A percentile compares a stretch with the other conserved stretches of the same genome.
Evolutionary conservation across 306 rosid genomes (phyloP).

Genomic region (Geum urbanum): DNA sequence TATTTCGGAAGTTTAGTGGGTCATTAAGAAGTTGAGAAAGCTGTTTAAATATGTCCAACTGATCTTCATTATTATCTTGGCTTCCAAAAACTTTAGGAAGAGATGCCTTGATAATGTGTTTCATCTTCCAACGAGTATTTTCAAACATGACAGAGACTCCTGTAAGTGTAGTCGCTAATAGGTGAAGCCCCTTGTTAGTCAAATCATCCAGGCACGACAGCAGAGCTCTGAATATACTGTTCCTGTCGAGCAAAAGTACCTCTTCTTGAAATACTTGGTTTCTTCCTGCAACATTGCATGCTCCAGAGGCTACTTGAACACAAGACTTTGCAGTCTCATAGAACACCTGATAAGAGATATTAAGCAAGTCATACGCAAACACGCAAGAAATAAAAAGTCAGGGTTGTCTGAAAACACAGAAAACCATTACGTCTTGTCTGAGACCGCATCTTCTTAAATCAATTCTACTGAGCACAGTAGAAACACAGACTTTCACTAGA

Average conservation of each 20-base stretch:
- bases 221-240: constrained; percentile 29
- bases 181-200: constrained; percentile 62
- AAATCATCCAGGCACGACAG: constrained; percentile 51
- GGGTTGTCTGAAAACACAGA: no score
- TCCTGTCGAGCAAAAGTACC: constrained; percentile 15
- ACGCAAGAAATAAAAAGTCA: no score
- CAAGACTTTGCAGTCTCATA: constrained; percentile 50
- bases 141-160: constrained; percentile 40
- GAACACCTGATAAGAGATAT: constrained; percentile 49
- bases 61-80: constrained; percentile 16
- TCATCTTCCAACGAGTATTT: constrained; percentile 65
- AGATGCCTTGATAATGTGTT: constrained; percentile 39
- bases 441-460: not conserved
- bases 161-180: constrained; percentile 45
- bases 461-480: not conserved
- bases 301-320: constrained; percentile 57
- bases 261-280: constrained; percentile 35
- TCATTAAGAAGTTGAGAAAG: constrained; percentile 47
- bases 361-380: not conserved
- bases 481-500: no score
- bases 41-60: constrained; percentile 32
- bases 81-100: constrained; percentile 38
- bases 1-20: constrained; percentile 44
- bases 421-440: not conserved
- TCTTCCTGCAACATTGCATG: constrained; percentile 25